phyloP scores from a whole-genome alignment of 345 rosid species.

The Turritis glabra region DNA sequence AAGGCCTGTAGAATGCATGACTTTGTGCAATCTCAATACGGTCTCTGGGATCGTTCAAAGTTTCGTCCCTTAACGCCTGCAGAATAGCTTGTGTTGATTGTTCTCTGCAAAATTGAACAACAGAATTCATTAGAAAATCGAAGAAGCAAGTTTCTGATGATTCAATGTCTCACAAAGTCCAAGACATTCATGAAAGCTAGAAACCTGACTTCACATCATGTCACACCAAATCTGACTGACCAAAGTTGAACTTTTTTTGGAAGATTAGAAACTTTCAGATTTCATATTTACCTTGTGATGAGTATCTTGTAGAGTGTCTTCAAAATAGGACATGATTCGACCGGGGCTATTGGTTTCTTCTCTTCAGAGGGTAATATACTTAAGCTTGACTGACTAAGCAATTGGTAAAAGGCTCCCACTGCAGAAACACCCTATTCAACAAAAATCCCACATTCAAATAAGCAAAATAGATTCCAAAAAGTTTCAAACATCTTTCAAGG shows the following conservation, averaged over 20 bases:
- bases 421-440: conserved; percentile 84
- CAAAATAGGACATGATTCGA: conserved; percentile 86
- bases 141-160: conserved; percentile 2
- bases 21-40: conserved; percentile 89
- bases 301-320: conserved; percentile 81
- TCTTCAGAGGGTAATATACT: conserved; percentile 73
- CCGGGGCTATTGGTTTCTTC: conserved; percentile 82
- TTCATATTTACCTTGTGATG: conserved; percentile 60
- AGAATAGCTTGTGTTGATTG: conserved; percentile 66
- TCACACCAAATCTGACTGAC: neutral
- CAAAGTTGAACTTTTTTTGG: neutral
- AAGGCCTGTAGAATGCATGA: conserved; percentile 87
- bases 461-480: neutral
- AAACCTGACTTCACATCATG: neutral
- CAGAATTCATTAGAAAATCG: neutral
- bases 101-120: conserved; percentile 55
- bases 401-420: conserved; percentile 86
- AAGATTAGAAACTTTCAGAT: neutral
- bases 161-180: neutral
- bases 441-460: conserved; percentile 20
- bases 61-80: conserved; percentile 86
- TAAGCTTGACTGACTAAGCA: conserved; percentile 74
- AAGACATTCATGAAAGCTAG: neutral
- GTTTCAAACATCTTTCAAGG: neutral
- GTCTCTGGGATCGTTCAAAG: conserved; percentile 90